Conservation (phyloP, 2,329 filamentous ascomycete species). For the Ascomycota sp. region DNA sequence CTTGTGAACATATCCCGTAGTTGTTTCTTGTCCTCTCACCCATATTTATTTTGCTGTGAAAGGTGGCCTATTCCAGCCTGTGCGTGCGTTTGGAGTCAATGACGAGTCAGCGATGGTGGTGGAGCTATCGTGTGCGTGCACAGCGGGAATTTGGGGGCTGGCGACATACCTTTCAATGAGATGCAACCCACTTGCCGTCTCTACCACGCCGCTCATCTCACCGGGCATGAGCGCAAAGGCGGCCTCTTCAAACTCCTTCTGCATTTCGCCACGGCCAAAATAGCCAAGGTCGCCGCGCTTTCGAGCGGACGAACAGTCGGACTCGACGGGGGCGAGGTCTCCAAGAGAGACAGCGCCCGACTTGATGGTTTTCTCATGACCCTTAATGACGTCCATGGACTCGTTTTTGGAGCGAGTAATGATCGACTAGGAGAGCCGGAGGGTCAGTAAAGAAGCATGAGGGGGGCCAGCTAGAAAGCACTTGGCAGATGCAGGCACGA, state of each 20-base stretch:
- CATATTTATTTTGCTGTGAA: no score
- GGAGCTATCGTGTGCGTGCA: no score
- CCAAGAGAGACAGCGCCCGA: conserved; percentile 48
- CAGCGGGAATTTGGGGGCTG: not conserved
- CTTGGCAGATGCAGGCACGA: conserved; percentile 4
- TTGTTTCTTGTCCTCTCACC: no score
- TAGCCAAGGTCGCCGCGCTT: conserved; percentile 91
- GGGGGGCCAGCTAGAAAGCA: not conserved
- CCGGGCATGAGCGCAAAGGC: conserved; percentile 78
- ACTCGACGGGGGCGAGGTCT: conserved; percentile 72
- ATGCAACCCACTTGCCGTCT: conserved; percentile 86
- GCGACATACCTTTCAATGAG: conserved; percentile 68
- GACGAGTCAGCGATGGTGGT: no score
- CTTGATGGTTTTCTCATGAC: conserved; percentile 57
- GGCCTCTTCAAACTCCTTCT: conserved; percentile 94
- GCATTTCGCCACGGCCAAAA: conserved; percentile 91
- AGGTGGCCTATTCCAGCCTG: conserved; percentile 2
- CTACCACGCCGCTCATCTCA: conserved; percentile 69
- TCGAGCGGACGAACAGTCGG: conserved; percentile 84
- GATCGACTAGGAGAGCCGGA: conserved; percentile 28
- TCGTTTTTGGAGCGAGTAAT: conserved; percentile 83
- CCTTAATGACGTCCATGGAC: conserved; percentile 55
- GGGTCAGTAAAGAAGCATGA: not conserved
- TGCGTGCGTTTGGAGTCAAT: not conserved
- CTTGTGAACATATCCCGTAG: no score